Base-by-base conservation (phyloP, 306 rosid genomes). In the Sechiopsis laciniata region DNA sequence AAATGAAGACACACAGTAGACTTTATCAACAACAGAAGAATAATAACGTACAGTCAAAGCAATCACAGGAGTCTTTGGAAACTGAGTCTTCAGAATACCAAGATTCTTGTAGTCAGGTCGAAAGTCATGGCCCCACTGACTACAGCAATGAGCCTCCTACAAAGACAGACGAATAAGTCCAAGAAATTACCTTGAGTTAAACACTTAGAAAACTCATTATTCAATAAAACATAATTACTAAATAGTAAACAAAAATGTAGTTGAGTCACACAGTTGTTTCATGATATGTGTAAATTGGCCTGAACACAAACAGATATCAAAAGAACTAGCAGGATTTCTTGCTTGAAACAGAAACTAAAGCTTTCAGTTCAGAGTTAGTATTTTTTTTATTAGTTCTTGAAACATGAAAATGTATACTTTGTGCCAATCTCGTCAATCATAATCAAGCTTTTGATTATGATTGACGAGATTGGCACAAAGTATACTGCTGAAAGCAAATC, bases 51-150 rank as follows among this genome's bases (percentile, higher is more conserved):
- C 97, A 10, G 98, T 90, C 81, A 93, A 84, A 78, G 97, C 97
- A 84, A 93, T 86, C 81, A 93, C 54, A 24, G 98, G 97, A 73
- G 89, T 90, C 72, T 74, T 86, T 62, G 97, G 96, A 81, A 90
- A 93, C 83, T 93, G 98, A 84, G 90, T 88, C 90, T 90, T 92
- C 75, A 92, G 92, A 83, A 92, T 92, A 55, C 95, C 91, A 22
- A 92, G 98, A 83, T 86, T 92, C 80, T 92, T 92, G 85, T 92
- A 92, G 80, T 92, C 98, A 37, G 96, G 98, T 82, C 98, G 89
- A 83, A 92, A 92, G 79, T 92, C 98, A 75, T 93, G 98, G 76
- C 98, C 98, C 98, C 98, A 93, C 82, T 93, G 98, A 82, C 97
- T 93, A 79, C 98, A 93, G 84, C 96, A 93, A 80, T 93, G 98